These are phyloP conservation scores for Naganishia vaughanmartiniae DNA, from an alignment of 768 basidiomycete genomes.

Conservation along the genomic window DNA sequence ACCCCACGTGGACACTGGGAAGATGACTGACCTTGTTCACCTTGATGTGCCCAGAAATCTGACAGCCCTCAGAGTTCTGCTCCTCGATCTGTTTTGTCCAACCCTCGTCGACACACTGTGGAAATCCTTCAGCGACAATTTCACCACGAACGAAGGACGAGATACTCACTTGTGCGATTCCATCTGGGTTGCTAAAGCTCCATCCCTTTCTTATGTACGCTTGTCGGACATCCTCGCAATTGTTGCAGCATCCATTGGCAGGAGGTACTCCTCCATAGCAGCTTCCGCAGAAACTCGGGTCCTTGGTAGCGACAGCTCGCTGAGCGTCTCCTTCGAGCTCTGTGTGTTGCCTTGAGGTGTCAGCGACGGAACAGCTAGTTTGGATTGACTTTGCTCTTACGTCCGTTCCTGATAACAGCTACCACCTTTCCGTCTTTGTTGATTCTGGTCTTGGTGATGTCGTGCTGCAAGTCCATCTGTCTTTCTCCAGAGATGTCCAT, in stretches of 20 bases:
- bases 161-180: slow-evolving; percentile 77
- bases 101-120: slow-evolving; percentile 83
- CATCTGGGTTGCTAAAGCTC: slow-evolving; percentile 87
- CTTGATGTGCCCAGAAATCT: slow-evolving; percentile 80
- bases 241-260: slow-evolving; percentile 72
- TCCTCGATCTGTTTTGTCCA: slow-evolving; percentile 92
- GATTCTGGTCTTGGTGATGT: slow-evolving; percentile 78
- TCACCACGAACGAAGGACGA: not conserved
- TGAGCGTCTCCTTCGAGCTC: slow-evolving; percentile 86
- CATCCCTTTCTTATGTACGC: slow-evolving; percentile 88
- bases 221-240: slow-evolving; percentile 88
- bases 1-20: not conserved
- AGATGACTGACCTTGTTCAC: slow-evolving; percentile 77
- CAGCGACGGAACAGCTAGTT: not conserved
- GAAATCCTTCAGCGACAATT: not conserved
- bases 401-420: slow-evolving; percentile 39
- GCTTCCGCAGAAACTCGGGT: slow-evolving; percentile 77
- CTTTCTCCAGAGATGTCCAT: slow-evolving; percentile 98
- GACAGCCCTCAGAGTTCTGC: slow-evolving; percentile 91
- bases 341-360: slow-evolving; percentile 37
- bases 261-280: slow-evolving; percentile 76
- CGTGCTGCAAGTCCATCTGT: slow-evolving; percentile 82
- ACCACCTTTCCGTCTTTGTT: slow-evolving; percentile 63
- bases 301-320: slow-evolving; percentile 40
- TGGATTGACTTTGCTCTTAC: slow-evolving; percentile 34